Percentiles rank a stretch among this genome's conserved stretches.
phyloP scores from a whole-genome alignment of 805 yeast species.

The Lachancea fermentati region DNA sequence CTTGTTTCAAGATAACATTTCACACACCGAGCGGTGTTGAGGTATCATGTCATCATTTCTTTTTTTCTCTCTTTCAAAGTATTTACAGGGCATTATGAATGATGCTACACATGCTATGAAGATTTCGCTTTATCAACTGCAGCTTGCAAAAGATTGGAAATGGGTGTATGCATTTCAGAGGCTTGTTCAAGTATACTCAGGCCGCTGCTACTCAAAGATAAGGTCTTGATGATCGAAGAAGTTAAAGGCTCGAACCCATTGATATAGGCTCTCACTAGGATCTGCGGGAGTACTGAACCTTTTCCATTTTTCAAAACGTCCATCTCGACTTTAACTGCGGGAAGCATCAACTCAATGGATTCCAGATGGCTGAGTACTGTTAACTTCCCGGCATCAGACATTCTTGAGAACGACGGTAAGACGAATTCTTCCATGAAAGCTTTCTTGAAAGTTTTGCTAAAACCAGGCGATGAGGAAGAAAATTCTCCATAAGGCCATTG shows the following conservation, averaged over 20 bases:
- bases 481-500: background rate
- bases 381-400: conserved; percentile 8
- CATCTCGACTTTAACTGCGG: conserved; percentile 8
- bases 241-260: background rate
- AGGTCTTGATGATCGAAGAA: background rate
- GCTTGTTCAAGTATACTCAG: background rate
- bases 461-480: conserved; percentile 7
- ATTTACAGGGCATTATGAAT: too few relatives aligned
- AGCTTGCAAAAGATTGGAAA: background rate
- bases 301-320: background rate
- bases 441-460: conserved; percentile 3
- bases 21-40: too few relatives aligned
- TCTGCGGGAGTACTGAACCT: background rate
- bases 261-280: background rate
- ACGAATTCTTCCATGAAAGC: conserved; percentile 7
- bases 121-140: too few relatives aligned
- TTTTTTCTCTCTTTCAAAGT: too few relatives aligned
- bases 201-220: background rate
- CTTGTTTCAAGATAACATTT: too few relatives aligned
- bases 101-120: too few relatives aligned
- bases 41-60: too few relatives aligned
- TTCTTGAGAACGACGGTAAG: conserved; percentile 8
- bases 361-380: conserved; percentile 5
- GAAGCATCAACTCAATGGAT: conserved; percentile 6
- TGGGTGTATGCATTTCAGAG: background rate